Evolutionary conservation across 2,329 filamentous ascomycete species (phyloP).

Genomic region (Aspergillus aculeatinus): DNA sequence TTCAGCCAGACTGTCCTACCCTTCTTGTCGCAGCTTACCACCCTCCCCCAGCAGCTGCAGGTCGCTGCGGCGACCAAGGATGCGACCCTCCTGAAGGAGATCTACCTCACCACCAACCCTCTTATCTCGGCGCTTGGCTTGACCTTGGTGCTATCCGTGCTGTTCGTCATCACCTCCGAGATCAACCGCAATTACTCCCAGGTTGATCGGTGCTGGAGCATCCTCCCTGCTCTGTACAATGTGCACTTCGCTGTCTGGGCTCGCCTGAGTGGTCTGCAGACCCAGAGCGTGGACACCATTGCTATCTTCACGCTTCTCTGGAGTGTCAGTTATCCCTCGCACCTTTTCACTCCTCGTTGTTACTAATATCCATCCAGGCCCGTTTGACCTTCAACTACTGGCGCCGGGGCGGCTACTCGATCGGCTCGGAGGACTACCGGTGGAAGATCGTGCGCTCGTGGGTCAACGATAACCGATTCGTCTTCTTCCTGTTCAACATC

Average conservation of each 20-base stretch:
- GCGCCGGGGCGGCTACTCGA: slow-evolving; percentile 85
- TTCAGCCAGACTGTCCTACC: slow-evolving; percentile 73
- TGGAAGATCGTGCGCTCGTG: slow-evolving; percentile 74
- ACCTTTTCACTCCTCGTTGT: not conserved
- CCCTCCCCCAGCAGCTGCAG: slow-evolving; percentile 65
- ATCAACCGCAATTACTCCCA: slow-evolving; percentile 95
- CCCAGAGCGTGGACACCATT: slow-evolving; percentile 69
- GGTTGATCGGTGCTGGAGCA: slow-evolving; percentile 87
- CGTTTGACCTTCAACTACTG: slow-evolving; percentile 96
- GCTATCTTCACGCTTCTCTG: slow-evolving; percentile 71
- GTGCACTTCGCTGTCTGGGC: slow-evolving; percentile 83
- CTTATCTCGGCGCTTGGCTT: slow-evolving; percentile 72
- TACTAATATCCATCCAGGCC: slow-evolving; percentile 48
- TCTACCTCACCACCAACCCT: slow-evolving; percentile 86
- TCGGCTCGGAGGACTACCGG: slow-evolving; percentile 92
- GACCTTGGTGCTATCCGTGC: slow-evolving; percentile 65
- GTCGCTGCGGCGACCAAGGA: slow-evolving; percentile 61
- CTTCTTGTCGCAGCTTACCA: slow-evolving; percentile 67
- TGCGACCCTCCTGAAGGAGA: slow-evolving; percentile 60
- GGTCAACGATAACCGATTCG: slow-evolving; percentile 63
- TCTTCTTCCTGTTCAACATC: slow-evolving; percentile 83
- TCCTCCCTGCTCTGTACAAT: slow-evolving; percentile 84
- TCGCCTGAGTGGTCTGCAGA: slow-evolving; percentile 68
- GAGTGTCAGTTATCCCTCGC: slow-evolving; percentile 60
- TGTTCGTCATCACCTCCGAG: slow-evolving; percentile 77